These are phyloP conservation scores for Ceratocystis eucalypticola DNA, from an alignment of 2,329 filamentous ascomycete species.

Conservation along the genomic window DNA sequence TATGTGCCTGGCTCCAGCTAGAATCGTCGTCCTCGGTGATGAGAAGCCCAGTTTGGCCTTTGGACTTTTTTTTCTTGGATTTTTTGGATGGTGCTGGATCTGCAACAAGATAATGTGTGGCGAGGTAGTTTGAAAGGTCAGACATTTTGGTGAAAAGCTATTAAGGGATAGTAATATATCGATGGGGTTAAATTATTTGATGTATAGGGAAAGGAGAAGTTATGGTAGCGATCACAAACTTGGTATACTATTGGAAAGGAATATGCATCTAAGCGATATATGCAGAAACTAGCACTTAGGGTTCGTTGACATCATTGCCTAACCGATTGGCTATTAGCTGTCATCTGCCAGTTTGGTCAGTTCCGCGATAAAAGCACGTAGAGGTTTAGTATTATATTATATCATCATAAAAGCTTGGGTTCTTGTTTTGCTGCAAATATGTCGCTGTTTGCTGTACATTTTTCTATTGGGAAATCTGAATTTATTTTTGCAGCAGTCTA, in stretches of 20 bases:
- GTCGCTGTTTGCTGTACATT: too few species aligned
- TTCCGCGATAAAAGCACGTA: too few species aligned
- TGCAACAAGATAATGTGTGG: slow-evolving; percentile 69
- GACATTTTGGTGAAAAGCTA: slow-evolving; percentile 10
- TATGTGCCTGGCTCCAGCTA: slow-evolving; percentile 33
- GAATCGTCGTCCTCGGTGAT: slow-evolving; percentile 52
- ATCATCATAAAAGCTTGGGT: too few species aligned
- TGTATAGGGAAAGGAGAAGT: not conserved
- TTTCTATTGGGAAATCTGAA: too few species aligned
- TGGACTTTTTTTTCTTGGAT: slow-evolving; percentile 45
- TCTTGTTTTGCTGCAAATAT: too few species aligned
- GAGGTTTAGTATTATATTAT: too few species aligned
- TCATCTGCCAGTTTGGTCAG: too few species aligned
- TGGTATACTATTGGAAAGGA: not conserved
- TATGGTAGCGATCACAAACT: not conserved
- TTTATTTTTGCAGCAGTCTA: too few species aligned
- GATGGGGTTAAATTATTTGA: not conserved
- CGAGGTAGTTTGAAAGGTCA: slow-evolving; percentile 73
- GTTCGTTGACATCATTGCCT: not conserved
- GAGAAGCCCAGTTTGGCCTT: slow-evolving; percentile 38
- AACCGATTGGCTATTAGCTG: too few species aligned
- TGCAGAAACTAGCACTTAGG: not conserved
- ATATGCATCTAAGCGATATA: not conserved
- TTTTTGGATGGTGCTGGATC: slow-evolving; percentile 47
- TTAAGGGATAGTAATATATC: not conserved